A percentile compares a stretch with the other conserved stretches of the same genome.
These are phyloP conservation scores for Eucalyptus tenuipes DNA, from an alignment of 345 rosid genomes.

Conservation along the genomic window DNA sequence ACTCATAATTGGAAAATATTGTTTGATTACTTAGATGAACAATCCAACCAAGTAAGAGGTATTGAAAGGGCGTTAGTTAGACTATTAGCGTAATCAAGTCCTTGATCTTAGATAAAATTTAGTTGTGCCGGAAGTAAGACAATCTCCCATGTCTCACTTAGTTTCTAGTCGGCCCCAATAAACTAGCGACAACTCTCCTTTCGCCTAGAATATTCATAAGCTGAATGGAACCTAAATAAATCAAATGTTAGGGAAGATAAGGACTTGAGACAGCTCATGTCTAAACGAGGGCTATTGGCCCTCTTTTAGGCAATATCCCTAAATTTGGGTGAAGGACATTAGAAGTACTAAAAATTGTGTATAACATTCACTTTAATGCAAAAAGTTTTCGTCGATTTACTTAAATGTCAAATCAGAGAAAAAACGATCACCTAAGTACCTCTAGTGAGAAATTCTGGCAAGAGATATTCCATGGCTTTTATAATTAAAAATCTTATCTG, in stretches of 20 bases:
- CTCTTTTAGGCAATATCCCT: no score
- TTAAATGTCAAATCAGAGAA: no score
- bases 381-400: fast-evolving
- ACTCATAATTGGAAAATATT: background rate
- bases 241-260: no score
- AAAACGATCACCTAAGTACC: no score
- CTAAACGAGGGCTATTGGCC: no score
- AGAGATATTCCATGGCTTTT: no score
- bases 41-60: background rate
- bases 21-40: background rate
- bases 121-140: fast-evolving
- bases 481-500: no score
- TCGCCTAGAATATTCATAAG: background rate
- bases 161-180: fast-evolving
- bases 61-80: fast-evolving
- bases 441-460: fast-evolving
- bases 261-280: no score
- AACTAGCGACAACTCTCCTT: background rate
- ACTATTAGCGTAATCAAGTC: background rate
- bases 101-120: background rate
- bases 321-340: no score
- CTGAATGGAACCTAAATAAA: no score
- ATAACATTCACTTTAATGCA: no score
- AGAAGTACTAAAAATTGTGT: no score
- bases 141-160: fast-evolving